Evolutionary conservation across 1,139 yeast species (phyloP).

Genomic region (Candida sanyaensis): DNA sequence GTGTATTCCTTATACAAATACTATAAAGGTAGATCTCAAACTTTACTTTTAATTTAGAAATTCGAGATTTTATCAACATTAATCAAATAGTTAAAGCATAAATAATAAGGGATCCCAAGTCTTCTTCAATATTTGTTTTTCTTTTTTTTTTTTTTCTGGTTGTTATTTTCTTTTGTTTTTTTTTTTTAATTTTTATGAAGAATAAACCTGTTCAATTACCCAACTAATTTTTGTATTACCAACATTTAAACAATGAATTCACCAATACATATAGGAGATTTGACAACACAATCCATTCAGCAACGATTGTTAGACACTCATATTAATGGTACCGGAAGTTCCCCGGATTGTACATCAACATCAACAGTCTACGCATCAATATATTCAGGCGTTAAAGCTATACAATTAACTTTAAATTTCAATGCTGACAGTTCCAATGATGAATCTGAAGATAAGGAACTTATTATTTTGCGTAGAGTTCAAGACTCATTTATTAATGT

Average conservation of each 20-base stretch:
- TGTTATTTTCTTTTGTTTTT: background rate
- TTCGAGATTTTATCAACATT: too few relatives aligned
- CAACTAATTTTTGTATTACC: background rate
- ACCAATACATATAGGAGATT: slow-evolving; percentile 47
- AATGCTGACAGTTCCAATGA: slow-evolving; percentile 2
- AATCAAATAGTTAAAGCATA: too few relatives aligned
- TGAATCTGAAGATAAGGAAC: slow-evolving; percentile 13
- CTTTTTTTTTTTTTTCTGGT: background rate
- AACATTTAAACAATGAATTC: slow-evolving; percentile 35
- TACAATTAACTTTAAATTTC: slow-evolving; percentile 33
- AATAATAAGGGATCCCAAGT: too few relatives aligned
- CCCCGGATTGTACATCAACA: slow-evolving; percentile 12
- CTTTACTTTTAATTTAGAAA: too few relatives aligned
- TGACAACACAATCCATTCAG: slow-evolving; percentile 45
- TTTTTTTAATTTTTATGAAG: too few relatives aligned
- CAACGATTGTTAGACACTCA: slow-evolving; percentile 40
- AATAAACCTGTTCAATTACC: background rate
- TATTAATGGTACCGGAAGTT: slow-evolving; percentile 18
- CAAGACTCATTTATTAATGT: slow-evolving; percentile 47
- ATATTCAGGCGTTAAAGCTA: slow-evolving; percentile 41
- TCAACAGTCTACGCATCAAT: slow-evolving; percentile 32
- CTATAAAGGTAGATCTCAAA: too few relatives aligned
- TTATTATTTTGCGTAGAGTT: slow-evolving; percentile 40
- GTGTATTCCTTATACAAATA: too few relatives aligned
- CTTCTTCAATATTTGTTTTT: background rate